Percentiles rank a stretch among this genome's conserved stretches.
Evolutionary conservation across 202 grass and related monocot genomes (phyloP).

Genomic region (Hordeum pubiflorum): DNA sequence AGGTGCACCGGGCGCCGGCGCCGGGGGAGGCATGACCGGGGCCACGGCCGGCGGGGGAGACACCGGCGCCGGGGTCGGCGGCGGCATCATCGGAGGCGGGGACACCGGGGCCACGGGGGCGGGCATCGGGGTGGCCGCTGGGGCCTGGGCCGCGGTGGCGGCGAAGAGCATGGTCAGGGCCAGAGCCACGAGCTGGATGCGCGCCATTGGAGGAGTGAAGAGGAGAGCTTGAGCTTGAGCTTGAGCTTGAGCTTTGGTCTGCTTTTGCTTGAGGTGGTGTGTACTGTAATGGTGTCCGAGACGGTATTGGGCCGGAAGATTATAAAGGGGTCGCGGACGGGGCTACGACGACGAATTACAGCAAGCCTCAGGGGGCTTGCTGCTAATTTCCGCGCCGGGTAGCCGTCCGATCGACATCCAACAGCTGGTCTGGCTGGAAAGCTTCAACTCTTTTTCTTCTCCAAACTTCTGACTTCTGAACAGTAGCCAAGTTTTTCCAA

Average conservation of each 20-base stretch:
- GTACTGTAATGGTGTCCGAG: slow-evolving; percentile 37
- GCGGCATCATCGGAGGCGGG: neutral
- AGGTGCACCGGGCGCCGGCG: slow-evolving; percentile 1
- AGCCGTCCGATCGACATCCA: slow-evolving; percentile 3
- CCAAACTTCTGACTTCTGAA: neutral
- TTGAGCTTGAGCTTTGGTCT: neutral
- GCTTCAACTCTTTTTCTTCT: neutral
- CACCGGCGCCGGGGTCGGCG: slow-evolving; percentile 34
- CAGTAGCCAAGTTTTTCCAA: neutral
- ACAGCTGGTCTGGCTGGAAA: neutral
- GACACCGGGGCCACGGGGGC: slow-evolving; percentile 37
- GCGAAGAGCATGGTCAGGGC: slow-evolving; percentile 61
- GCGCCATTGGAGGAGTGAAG: slow-evolving; percentile 41
- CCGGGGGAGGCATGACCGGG: slow-evolving; percentile 25
- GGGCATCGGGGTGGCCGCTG: slow-evolving; percentile 37
- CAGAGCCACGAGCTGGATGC: slow-evolving; percentile 43
- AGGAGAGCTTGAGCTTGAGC: neutral
- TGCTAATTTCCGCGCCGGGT: neutral
- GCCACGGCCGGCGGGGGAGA: slow-evolving; percentile 28
- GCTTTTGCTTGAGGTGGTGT: neutral
- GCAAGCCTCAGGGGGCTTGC: neutral
- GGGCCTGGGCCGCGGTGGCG: slow-evolving; percentile 48
- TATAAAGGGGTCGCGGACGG: slow-evolving; percentile 30
- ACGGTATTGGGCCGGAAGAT: slow-evolving; percentile 16
- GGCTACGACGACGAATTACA: neutral